Percentiles rank a stretch among this genome's conserved stretches.
These are phyloP conservation scores for Eucalyptus cloeziana DNA, from an alignment of 345 rosid genomes.

Conservation along the genomic window DNA sequence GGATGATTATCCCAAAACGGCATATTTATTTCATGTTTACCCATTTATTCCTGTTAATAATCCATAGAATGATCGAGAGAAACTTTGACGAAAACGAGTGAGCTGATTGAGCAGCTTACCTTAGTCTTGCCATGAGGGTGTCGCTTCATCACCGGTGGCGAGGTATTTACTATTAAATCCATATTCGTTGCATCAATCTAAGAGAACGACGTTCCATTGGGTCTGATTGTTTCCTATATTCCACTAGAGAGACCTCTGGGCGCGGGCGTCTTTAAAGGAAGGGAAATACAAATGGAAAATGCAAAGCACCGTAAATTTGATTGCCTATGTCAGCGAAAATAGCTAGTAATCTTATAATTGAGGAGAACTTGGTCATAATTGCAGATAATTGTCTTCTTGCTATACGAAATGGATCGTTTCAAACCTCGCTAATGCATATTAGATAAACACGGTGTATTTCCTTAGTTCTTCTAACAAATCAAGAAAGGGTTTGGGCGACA, in stretches of 20 bases:
- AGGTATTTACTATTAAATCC: neutral
- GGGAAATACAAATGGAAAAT: neutral
- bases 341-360: neutral
- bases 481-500: neutral
- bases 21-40: neutral
- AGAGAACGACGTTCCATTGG: neutral
- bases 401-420: neutral
- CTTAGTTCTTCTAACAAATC: neutral
- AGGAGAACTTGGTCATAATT: neutral
- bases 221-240: neutral
- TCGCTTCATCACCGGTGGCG: neutral
- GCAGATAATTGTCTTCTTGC: neutral
- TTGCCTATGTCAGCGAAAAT: neutral
- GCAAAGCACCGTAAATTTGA: neutral
- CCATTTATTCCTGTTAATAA: neutral
- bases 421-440: neutral
- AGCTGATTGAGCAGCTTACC: neutral
- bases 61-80: neutral
- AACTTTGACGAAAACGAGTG: neutral
- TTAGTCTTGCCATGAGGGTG: neutral
- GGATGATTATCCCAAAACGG: neutral
- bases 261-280: neutral
- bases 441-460: neutral
- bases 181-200: neutral
- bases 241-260: neutral